Evolutionary conservation across 495 filamentous ascomycete genomes (phyloP).

Genomic region (Astrocystis sublimbata): DNA sequence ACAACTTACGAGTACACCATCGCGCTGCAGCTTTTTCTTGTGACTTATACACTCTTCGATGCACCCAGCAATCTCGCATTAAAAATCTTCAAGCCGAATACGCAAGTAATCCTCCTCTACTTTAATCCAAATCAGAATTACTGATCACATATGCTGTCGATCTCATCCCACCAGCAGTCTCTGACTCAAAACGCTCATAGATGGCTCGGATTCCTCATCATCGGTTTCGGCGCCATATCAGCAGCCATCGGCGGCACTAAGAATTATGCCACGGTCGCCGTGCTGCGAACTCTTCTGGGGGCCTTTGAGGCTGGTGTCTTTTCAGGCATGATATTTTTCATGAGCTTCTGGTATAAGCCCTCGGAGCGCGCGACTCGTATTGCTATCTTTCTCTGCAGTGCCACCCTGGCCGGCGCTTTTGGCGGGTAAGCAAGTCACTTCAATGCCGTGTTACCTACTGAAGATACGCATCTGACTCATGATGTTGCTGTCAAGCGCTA

Average conservation of each 20-base stretch:
- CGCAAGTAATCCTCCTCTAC: not conserved
- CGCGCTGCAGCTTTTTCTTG: conserved; percentile 71
- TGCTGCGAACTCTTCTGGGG: conserved; percentile 26
- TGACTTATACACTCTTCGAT: conserved; percentile 46
- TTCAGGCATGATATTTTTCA: conserved; percentile 47
- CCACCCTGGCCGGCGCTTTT: conserved; percentile 50
- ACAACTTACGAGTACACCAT: conserved; percentile 22
- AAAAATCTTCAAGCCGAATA: conserved; percentile 24
- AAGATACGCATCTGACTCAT: not conserved
- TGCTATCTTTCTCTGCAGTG: conserved; percentile 49
- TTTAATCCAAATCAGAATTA: too few relatives aligned
- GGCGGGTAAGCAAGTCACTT: conserved; percentile 23
- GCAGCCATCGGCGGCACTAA: conserved; percentile 24
- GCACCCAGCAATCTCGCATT: conserved; percentile 27
- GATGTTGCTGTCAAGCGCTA: conserved; percentile 32
- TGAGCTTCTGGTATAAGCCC: conserved; percentile 52
- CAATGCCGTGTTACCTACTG: not conserved
- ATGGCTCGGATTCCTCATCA: conserved; percentile 23
- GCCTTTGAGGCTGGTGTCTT: conserved; percentile 46
- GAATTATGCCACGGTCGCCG: conserved; percentile 27
- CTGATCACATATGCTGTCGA: too few relatives aligned
- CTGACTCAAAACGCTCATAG: conserved; percentile 11
- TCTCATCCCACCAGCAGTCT: too few relatives aligned
- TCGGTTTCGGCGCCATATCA: conserved; percentile 27
- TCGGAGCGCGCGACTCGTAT: conserved; percentile 50